Evolutionary conservation across 805 yeast species (phyloP).

Genomic region (Barnettozyma vustinii): DNA sequence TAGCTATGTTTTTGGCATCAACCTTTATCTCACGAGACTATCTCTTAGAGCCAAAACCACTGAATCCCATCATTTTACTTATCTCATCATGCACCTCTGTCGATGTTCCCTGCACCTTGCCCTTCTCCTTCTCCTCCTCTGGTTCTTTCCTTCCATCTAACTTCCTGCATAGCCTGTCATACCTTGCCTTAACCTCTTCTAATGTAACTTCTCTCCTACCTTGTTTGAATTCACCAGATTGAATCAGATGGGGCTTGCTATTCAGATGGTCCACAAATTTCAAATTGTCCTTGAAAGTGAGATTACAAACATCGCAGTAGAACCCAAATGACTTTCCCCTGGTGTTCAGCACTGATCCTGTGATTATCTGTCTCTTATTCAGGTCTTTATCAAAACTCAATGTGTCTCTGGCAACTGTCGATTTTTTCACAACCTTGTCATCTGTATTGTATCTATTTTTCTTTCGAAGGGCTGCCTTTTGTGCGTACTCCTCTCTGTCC

Average conservation of each 20-base stretch:
- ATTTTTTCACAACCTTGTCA: slow-evolving; percentile 3
- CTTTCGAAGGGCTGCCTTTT: slow-evolving; percentile 16
- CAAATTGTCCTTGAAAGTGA: slow-evolving; percentile 77
- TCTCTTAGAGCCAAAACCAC: slow-evolving; percentile 37
- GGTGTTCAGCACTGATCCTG: slow-evolving; percentile 27
- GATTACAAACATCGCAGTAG: slow-evolving; percentile 72
- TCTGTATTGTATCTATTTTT: slow-evolving; percentile 8
- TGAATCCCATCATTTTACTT: slow-evolving; percentile 51
- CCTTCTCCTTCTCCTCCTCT: slow-evolving; percentile 33
- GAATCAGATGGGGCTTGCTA: slow-evolving; percentile 57
- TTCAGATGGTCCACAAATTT: slow-evolving; percentile 82
- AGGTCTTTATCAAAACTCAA: slow-evolving; percentile 25
- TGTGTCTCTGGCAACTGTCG: slow-evolving; percentile 13
- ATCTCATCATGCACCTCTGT: slow-evolving; percentile 24
- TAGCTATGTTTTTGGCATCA: neutral
- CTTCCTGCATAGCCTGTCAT: slow-evolving; percentile 25
- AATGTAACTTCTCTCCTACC: slow-evolving; percentile 40
- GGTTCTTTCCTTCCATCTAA: slow-evolving; percentile 37
- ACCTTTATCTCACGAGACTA: neutral
- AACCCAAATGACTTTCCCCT: slow-evolving; percentile 73
- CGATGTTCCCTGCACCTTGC: slow-evolving; percentile 14
- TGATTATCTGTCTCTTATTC: slow-evolving; percentile 31
- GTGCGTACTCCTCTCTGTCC: slow-evolving; percentile 63
- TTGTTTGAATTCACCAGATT: slow-evolving; percentile 32
- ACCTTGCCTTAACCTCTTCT: slow-evolving; percentile 41